Percentiles rank a stretch among this genome's conserved stretches.
Evolutionary conservation across 2,329 filamentous ascomycete genomes (phyloP).

Genomic region (Hypoxylon rubiginosum): DNA sequence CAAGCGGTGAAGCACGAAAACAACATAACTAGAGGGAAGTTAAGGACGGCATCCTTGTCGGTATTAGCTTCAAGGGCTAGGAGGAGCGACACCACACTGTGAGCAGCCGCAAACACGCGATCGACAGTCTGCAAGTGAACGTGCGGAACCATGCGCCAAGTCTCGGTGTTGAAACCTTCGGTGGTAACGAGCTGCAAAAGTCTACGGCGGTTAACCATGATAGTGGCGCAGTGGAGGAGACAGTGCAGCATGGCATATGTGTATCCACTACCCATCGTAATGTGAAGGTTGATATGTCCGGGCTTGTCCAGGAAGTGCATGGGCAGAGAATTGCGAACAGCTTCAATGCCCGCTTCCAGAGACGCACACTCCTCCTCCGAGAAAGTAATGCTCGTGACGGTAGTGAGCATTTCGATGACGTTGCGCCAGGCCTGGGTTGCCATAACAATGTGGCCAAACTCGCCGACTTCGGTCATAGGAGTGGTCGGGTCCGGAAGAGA

Average conservation of each 20-base stretch:
- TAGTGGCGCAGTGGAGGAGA: constrained; percentile 70
- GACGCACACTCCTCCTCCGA: constrained; percentile 66
- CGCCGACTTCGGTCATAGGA: constrained; percentile 66
- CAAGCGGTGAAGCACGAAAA: constrained; percentile 73
- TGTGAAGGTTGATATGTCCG: constrained; percentile 71
- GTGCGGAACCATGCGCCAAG: constrained; percentile 65
- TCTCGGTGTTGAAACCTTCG: constrained; percentile 65
- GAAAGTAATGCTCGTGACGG: constrained; percentile 64
- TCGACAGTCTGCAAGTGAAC: constrained; percentile 67
- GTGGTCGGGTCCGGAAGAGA: constrained; percentile 55
- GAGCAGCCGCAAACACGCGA: constrained; percentile 69
- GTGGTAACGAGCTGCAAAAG: constrained; percentile 70
- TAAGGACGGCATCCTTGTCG: constrained; percentile 71
- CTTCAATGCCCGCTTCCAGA: constrained; percentile 68
- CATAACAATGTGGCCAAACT: constrained; percentile 73
- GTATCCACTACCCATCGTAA: constrained; percentile 74
- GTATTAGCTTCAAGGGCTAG: constrained; percentile 67
- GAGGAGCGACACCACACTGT: constrained; percentile 69
- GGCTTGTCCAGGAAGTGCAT: constrained; percentile 73
- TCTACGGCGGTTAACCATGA: constrained; percentile 71
- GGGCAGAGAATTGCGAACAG: constrained; percentile 66
- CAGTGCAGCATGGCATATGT: constrained; percentile 74
- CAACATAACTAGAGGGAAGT: constrained; percentile 74
- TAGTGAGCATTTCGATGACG: constrained; percentile 72
- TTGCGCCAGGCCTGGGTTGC: constrained; percentile 73